Evolutionary conservation across 495 filamentous ascomycete species (phyloP).

Genomic region (Neurospora sp.): DNA sequence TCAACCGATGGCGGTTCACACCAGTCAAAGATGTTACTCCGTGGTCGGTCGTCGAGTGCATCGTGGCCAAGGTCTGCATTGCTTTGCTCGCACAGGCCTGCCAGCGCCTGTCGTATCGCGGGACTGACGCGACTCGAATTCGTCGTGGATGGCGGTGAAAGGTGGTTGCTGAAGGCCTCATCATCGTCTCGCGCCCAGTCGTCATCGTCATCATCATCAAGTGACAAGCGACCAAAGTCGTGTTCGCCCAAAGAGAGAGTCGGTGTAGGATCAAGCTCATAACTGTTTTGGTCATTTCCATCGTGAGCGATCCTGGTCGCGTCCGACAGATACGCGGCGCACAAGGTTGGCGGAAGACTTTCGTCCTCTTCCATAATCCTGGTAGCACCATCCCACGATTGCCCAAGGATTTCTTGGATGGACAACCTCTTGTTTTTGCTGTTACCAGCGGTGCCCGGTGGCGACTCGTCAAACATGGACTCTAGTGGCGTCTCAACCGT

Average conservation of each 20-base stretch:
- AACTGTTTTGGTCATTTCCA: constrained; percentile 5
- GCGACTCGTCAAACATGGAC: constrained; percentile 76
- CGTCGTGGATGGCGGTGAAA: constrained; percentile 46
- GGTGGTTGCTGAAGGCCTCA: constrained; percentile 35
- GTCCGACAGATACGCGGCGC: constrained; percentile 17
- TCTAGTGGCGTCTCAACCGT: constrained; percentile 58
- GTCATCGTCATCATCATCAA: constrained; percentile 55
- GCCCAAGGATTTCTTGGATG: constrained; percentile 43
- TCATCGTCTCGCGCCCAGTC: constrained; percentile 52
- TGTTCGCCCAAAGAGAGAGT: constrained; percentile 13
- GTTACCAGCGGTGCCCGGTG: constrained; percentile 40
- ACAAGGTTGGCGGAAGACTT: constrained; percentile 46
- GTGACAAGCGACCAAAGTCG: constrained; percentile 37
- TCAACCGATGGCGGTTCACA: constrained; percentile 57
- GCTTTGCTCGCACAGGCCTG: constrained; percentile 31
- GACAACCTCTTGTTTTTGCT: constrained; percentile 48
- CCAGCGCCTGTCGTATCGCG: constrained; percentile 31
- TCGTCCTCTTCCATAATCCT: constrained; percentile 61
- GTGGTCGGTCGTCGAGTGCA: constrained; percentile 34
- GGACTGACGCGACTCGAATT: constrained; percentile 38
- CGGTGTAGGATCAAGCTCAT: constrained; percentile 10
- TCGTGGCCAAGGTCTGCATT: constrained; percentile 21
- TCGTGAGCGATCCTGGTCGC: constrained; percentile 9
- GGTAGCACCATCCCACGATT: constrained; percentile 38
- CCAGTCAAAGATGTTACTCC: constrained; percentile 76